These are phyloP conservation scores for Monosporascus sp. DNA, from an alignment of 2,329 filamentous ascomycete species.

Conservation along the genomic window DNA sequence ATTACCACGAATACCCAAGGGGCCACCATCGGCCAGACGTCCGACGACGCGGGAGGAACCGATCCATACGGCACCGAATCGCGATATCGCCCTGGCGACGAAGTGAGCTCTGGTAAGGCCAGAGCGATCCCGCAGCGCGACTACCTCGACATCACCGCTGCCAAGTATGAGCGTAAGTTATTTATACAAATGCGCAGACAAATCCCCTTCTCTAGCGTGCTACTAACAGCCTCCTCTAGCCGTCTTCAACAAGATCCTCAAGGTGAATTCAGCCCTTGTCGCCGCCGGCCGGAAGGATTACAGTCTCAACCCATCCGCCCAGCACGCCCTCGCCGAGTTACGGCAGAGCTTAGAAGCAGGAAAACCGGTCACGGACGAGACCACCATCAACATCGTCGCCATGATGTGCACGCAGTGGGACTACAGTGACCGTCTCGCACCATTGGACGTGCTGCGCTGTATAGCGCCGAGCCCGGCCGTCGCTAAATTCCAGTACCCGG, in stretches of 20 bases:
- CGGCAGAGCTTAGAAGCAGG: constrained; percentile 58
- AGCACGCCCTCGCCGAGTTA: constrained; percentile 56
- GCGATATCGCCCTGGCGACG: constrained; percentile 71
- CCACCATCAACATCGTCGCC: constrained; percentile 58
- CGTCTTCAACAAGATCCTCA: constrained; percentile 70
- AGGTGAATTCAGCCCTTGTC: constrained; percentile 69
- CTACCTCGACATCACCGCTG: constrained; percentile 71
- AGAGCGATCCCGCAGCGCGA: constrained; percentile 71
- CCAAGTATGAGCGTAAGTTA: constrained; percentile 55
- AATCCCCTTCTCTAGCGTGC: not conserved
- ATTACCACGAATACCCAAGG: constrained; percentile 87
- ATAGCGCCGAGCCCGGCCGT: constrained; percentile 63
- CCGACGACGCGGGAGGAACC: constrained; percentile 42
- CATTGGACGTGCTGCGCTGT: constrained; percentile 82
- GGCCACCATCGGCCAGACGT: constrained; percentile 66
- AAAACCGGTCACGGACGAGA: constrained; percentile 42
- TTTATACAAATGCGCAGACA: not conserved
- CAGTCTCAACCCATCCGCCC: constrained; percentile 67
- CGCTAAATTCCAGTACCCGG: constrained; percentile 52
- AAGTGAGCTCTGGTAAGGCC: constrained; percentile 36
- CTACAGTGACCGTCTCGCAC: constrained; percentile 71
- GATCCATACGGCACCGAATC: constrained; percentile 77
- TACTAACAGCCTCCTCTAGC: constrained; percentile 29
- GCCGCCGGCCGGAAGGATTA: constrained; percentile 66
- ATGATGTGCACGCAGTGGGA: constrained; percentile 77